These are phyloP conservation scores for Diaporthe caulivora DNA, from an alignment of 2,329 filamentous ascomycete species.

Conservation along the genomic window DNA sequence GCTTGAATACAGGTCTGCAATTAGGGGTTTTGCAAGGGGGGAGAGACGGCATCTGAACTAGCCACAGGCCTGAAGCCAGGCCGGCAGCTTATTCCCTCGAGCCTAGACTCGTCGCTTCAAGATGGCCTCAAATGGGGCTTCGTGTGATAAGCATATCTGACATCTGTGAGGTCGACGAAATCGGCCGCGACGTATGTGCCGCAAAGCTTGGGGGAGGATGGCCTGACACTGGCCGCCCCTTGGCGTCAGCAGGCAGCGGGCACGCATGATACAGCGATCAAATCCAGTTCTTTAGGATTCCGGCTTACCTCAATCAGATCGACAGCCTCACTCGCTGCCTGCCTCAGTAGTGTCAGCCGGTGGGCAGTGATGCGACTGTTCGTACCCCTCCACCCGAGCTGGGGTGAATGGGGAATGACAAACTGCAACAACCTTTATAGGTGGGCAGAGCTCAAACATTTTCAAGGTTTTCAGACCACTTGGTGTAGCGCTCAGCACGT, in stretches of 20 bases:
- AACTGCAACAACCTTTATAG: too few species aligned
- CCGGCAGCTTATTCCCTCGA: neutral
- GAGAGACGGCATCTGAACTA: neutral
- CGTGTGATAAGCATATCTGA: neutral
- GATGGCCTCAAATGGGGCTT: neutral
- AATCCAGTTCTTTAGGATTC: neutral
- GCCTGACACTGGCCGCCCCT: slow-evolving; percentile 15
- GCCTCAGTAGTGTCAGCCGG: neutral
- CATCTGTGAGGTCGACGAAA: neutral
- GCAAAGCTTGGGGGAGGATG: slow-evolving; percentile 1
- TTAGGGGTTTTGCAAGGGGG: neutral
- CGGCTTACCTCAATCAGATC: neutral
- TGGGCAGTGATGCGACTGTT: neutral
- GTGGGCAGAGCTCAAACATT: too few species aligned
- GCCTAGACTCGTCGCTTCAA: neutral
- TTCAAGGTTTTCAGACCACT: too few species aligned
- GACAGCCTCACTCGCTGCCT: neutral
- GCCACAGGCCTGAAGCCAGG: neutral
- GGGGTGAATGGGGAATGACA: too few species aligned
- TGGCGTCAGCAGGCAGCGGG: slow-evolving; percentile 27
- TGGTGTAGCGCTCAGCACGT: too few species aligned
- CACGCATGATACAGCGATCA: slow-evolving; percentile 13
- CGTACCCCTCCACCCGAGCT: too few species aligned
- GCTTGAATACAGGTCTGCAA: neutral
- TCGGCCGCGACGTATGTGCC: neutral